Base-by-base conservation (phyloP, 2,329 filamentous ascomycete species). In the Phialemonium atrogriseum region DNA sequence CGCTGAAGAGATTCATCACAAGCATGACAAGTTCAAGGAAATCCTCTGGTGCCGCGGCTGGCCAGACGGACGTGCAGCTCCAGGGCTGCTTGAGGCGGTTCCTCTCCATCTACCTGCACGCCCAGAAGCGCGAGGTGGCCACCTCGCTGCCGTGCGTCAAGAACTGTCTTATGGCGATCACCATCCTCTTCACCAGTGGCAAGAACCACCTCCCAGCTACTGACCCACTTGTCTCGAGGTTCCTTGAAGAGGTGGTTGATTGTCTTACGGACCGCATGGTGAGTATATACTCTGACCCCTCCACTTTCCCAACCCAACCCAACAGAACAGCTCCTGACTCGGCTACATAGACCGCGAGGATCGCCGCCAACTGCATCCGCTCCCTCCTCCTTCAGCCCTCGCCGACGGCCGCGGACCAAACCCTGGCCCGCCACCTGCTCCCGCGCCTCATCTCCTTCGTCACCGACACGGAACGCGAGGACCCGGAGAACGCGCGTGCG, bases 101-200 rank as follows among this genome's bases (percentile, higher is more conserved):
- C 64, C 60, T 94, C 15, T 75, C 80, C 12, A 91, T 93, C 33
- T 77, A 87, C 43, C 67, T 82, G 14, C 68, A 83, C 42, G 80
- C 80, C 0, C 84, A 88, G 56, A 84, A 79, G 51, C 73, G 84
- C 24, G 83, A 88, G 48, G 59, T 55, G 7, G 78, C 88, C 13
- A 78, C 81, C 5, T 86, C 87, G 4, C 66, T 98, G 15, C 67
- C 81, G 2, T 94, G 87, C 53, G 89, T 95, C 49, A 95, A 93
- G 64, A 98, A 96, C 50, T 84, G 82, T 5, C 73, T 98, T 5
- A 68, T 98, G 28, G 85, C 87, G 1, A 80, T 82, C 27, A 94
- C 91, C 0, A 83, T 98, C 37, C 70, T 98, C 7, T 78, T 98
- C 38, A 94, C 86, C 7, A 80, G 80, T 24, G 83, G 84, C 6